These are phyloP conservation scores for Colletotrichum sp. DNA, from an alignment of 2,329 filamentous ascomycete genomes.

Conservation along the genomic window DNA sequence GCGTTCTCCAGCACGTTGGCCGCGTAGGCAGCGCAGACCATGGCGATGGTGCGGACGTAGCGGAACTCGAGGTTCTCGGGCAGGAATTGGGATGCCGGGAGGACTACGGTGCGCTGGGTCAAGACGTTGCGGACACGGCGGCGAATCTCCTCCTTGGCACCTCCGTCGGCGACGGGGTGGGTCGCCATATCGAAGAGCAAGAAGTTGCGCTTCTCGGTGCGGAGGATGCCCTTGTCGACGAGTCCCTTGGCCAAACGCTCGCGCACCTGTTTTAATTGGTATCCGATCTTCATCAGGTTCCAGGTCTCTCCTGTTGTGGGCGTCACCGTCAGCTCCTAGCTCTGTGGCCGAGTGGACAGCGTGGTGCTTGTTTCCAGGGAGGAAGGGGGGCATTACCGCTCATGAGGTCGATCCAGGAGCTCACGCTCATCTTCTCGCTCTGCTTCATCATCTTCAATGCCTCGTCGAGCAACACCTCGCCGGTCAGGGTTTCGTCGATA, in stretches of 20 bases:
- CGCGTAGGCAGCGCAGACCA: slow-evolving; percentile 98
- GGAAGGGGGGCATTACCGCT: slow-evolving; percentile 69
- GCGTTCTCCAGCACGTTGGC: slow-evolving; percentile 98
- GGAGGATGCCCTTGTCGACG: slow-evolving; percentile 97
- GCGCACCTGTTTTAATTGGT: slow-evolving; percentile 98
- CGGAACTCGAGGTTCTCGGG: slow-evolving; percentile 95
- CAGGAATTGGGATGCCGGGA: slow-evolving; percentile 85
- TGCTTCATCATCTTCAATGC: slow-evolving; percentile 99
- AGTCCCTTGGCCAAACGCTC: slow-evolving; percentile 96
- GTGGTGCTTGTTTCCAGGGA: not conserved
- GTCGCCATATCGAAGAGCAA: slow-evolving; percentile 99
- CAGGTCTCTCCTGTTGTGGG: slow-evolving; percentile 85
- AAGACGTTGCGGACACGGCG: slow-evolving; percentile 90
- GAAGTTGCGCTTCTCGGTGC: slow-evolving; percentile 99
- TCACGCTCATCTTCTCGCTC: slow-evolving; percentile 99
- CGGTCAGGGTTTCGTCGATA: slow-evolving; percentile 93
- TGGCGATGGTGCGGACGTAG: slow-evolving; percentile 87
- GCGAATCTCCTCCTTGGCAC: slow-evolving; percentile 96
- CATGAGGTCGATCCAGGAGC: slow-evolving; percentile 98
- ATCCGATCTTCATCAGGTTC: slow-evolving; percentile 99
- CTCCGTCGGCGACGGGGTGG: slow-evolving; percentile 93
- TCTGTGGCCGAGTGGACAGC: not conserved
- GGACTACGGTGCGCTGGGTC: slow-evolving; percentile 91
- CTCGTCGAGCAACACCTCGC: slow-evolving; percentile 96
- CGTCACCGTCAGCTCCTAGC: not conserved